Evolutionary conservation across 75 land plant species (phyloP), one percentile per base, ranked within the genome.

Genomic region (Cunninghamia lanceolata): DNA sequence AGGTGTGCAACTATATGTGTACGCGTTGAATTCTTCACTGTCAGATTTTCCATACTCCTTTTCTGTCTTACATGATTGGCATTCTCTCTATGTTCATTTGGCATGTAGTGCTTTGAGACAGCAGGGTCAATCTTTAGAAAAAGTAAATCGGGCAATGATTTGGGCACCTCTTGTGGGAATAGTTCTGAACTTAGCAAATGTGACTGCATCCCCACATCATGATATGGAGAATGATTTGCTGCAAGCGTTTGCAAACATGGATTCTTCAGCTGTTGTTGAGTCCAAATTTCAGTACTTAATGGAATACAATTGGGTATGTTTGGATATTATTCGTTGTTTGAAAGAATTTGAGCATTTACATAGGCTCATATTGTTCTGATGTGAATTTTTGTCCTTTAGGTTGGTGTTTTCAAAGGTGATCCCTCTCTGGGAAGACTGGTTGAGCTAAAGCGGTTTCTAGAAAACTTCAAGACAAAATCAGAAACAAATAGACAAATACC

Each of bases 131-230:
- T 89, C 89, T 50, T 53, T 85, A 76, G 99, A 98, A 86, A 98
- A 98, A 90, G 86, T 96, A 34, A 95, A 95, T 82, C 85, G 96
- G 76, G 94, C 95, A 43, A 90, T 95, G 97, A 96, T 98, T 25
- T 89, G 96, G 59, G 94, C 98, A 25, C 99, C 99, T 40, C 89
- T 98, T 59, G 95, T 92, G 46, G 99, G 99, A 19, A 98, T 98
- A 38, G 89, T 98, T 4, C 75, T 96, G 81, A 96, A 96, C 75
- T 83, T 98, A 47, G 84, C 93, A 80, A 91, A 90, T 87, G 94
- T 91, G 56, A 93, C 91, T 63, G 25, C 76, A 17, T 83, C 83
- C 42, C 16, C 83, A 1, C 77, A 79, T 71, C 86, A 85, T 75
- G 87, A 78, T 59, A 86, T 86, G 73, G 90, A 88, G 53, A 93